Evolutionary conservation across 2,329 filamentous ascomycete genomes (phyloP), one percentile per base, ranked within the genome.

Genomic region (Ascochyta viciae-villosae): DNA sequence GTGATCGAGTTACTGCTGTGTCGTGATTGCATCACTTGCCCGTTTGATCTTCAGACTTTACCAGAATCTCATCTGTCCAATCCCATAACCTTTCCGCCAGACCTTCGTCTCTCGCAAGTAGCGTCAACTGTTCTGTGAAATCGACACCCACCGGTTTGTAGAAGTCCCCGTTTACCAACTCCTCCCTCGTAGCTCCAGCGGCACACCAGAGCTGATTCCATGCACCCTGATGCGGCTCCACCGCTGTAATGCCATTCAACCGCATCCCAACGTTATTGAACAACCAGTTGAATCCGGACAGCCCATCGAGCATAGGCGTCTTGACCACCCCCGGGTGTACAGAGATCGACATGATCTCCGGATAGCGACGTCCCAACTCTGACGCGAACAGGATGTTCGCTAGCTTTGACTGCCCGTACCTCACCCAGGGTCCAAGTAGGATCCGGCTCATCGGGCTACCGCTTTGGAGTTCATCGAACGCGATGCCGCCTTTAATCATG

Each of bases 351-450:
- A 70, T 78, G 55, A 83, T 73, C 3, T 64, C 40, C 4, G 80
- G 80, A 58, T 82, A 77, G 0, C 66, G 71, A 13, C 63, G 54
- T 4, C 78, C 76, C n/a, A 81, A 66, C 39, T 77, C 68, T 2
- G 65, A 52, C 0, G 77, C 68, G 55, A 75, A 80, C 2, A 82
- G 71, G 9, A 82, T 68, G 40, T 81, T 80, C 7, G 81, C 80
- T 5, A 82, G 70, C 59, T 83, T 83, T 47, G 71, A 75, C 45
- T 81, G 77, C 4, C 76, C 78, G 64, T 83, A 83, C 9, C 79
- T 73, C 3, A 57, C 51, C 52, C 68, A 75, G 13, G 67, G 58
- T 5, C 74, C 73, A 45, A 67, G 12, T 37, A 60, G 8, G 16
- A 24, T 39, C 29, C 50, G 50, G 46, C 50, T 35, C 68, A 70